Conservation (phyloP, 1,284 basidiomycete genomes). For the Macrocybe sp. region DNA sequence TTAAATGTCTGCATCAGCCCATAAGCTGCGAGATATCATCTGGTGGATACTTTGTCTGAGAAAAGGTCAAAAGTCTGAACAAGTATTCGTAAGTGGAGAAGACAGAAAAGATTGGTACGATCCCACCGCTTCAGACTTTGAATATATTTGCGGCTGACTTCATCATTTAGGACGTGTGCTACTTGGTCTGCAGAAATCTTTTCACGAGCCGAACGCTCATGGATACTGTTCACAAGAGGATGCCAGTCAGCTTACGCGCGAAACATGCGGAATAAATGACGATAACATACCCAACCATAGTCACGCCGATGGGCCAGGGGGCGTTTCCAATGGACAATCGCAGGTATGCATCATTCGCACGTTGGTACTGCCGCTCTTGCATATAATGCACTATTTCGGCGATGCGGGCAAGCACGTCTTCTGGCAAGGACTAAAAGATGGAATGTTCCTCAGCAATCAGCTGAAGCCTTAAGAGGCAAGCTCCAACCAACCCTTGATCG, state of each 20-base stretch:
- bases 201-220: slow-evolving; percentile 94
- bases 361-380: slow-evolving; percentile 93
- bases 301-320: slow-evolving; percentile 99
- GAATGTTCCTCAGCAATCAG: slow-evolving; percentile 2
- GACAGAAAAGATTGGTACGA: neutral
- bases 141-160: slow-evolving; percentile 98
- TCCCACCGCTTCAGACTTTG: slow-evolving; percentile 90
- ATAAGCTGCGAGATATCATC: slow-evolving; percentile 88
- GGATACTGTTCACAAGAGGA: slow-evolving; percentile 60
- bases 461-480: neutral
- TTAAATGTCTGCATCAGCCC: slow-evolving; percentile 49
- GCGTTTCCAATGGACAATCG: slow-evolving; percentile 97
- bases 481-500: slow-evolving; percentile 68
- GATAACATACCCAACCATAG: slow-evolving; percentile 88
- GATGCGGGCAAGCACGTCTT: slow-evolving; percentile 85
- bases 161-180: slow-evolving; percentile 97
- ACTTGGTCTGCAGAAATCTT: slow-evolving; percentile 97
- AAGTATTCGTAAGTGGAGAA: slow-evolving; percentile 4
- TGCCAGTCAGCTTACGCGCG: slow-evolving; percentile 1
- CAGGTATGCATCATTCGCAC: slow-evolving; percentile 95
- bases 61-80: slow-evolving; percentile 82
- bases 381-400: slow-evolving; percentile 96
- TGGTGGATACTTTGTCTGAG: slow-evolving; percentile 92
- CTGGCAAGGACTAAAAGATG: slow-evolving; percentile 60
- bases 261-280: neutral